Evolutionary conservation across 2,329 filamentous ascomycete species (phyloP).

Genomic region (Myrmaecium sp.): DNA sequence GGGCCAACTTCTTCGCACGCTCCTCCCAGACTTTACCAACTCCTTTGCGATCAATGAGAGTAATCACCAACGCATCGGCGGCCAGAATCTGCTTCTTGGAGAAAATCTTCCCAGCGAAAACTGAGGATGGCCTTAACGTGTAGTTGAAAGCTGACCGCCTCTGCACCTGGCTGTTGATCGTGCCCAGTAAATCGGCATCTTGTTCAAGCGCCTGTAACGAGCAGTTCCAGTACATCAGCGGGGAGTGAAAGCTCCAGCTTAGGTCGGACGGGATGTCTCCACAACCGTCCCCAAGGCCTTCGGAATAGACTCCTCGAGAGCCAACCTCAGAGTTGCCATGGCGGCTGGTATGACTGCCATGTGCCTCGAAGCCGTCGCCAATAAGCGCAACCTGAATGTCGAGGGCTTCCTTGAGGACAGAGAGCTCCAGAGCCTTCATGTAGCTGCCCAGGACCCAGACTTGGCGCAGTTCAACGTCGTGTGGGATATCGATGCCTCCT

Average conservation of each 20-base stretch:
- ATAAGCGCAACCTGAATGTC: constrained; percentile 54
- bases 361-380: constrained; percentile 27
- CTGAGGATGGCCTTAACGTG: constrained; percentile 59
- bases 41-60: constrained; percentile 50
- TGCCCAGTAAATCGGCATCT: constrained; percentile 48
- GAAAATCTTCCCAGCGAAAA: constrained; percentile 69
- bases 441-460: constrained; percentile 70
- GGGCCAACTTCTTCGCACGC: constrained; percentile 37
- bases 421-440: constrained; percentile 54
- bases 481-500: constrained; percentile 31
- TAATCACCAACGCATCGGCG: constrained; percentile 64
- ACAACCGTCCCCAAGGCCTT: too few relatives aligned
- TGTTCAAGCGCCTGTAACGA: constrained; percentile 38
- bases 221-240: constrained; percentile 64
- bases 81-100: constrained; percentile 49
- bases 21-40: constrained; percentile 45
- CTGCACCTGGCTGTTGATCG: constrained; percentile 48
- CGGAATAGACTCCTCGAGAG: too few relatives aligned
- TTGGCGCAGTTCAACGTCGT: constrained; percentile 67
- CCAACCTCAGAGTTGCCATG: too few relatives aligned
- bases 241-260: constrained; percentile 70
- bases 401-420: constrained; percentile 49
- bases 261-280: constrained; percentile 40
- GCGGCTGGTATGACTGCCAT: too few relatives aligned
- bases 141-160: constrained; percentile 53